Conservation (phyloP, 768 basidiomycete species). For the Sarcodon aspratus region DNA sequence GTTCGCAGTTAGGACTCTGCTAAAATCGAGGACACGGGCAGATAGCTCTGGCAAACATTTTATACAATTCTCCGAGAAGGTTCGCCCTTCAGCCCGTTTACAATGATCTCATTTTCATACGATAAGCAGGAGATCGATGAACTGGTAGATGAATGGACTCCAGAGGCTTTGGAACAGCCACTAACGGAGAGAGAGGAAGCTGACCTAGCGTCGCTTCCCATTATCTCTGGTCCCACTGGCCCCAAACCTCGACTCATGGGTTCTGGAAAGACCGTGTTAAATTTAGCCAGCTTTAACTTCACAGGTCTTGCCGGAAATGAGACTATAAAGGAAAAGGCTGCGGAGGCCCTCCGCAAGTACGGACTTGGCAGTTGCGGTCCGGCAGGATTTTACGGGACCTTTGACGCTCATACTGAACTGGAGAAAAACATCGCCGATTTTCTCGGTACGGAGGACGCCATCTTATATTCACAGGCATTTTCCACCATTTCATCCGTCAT, state of each 20-base stretch:
- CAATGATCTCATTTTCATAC: neutral
- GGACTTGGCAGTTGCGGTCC: constrained; percentile 95
- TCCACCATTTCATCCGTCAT: constrained; percentile 89
- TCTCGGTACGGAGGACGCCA: constrained; percentile 77
- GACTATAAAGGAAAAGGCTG: constrained; percentile 71
- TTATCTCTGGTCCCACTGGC: constrained; percentile 72
- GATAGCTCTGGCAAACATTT: constrained; percentile 82
- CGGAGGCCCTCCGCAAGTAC: constrained; percentile 78
- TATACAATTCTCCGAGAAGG: constrained; percentile 81
- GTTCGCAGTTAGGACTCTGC: constrained; percentile 83
- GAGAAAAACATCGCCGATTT: constrained; percentile 89
- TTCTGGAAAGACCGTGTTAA: constrained; percentile 65
- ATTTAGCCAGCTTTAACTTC: constrained; percentile 89
- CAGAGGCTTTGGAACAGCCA: constrained; percentile 69
- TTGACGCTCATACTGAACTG: constrained; percentile 86
- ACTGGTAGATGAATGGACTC: constrained; percentile 90
- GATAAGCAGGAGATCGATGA: constrained; percentile 82
- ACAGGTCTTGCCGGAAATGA: constrained; percentile 85
- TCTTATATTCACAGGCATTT: constrained; percentile 92
- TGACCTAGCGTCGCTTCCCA: constrained; percentile 65
- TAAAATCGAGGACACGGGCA: constrained; percentile 81
- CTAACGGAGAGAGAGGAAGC: constrained; percentile 45
- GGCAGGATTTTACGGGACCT: constrained; percentile 92
- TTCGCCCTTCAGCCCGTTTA: neutral
- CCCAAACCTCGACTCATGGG: constrained; percentile 71